Evolutionary conservation across 1,284 basidiomycete genomes (phyloP), one percentile per base, ranked within the genome.

Genomic region (Lentinula novae-zelandiae): DNA sequence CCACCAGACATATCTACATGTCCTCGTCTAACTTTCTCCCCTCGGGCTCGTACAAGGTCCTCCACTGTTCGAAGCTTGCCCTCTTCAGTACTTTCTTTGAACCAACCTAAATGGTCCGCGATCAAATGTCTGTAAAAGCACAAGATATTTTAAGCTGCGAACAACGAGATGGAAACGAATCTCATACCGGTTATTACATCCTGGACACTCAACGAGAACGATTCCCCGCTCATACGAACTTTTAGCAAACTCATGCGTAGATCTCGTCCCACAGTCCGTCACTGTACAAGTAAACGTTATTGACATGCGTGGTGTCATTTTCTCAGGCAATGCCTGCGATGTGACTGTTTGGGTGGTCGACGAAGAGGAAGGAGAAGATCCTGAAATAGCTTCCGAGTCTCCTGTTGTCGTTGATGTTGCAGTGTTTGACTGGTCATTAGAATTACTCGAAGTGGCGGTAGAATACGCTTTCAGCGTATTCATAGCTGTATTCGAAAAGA

Each of bases 81-180:
- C 3, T 86, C 86, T 62, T 87, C 78, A 0, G 89, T 93, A 52
- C 81, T 79, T 42, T 92, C 88, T 65, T 91, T 87, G 78, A 97
- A 97, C 95, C 95, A 97, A 1, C 92, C 93, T 13, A 97, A 74
- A 69, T 97, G 88, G 71, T 97, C 95, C 7, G 95, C 95, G 69
- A 95, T 94, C 17, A 94, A 77, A 74, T 94, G 92, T 51, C 92
- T 92, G 64, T 3, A 58, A 27, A 22, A 8, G n/a, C 27, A 10
- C 6, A 42, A 31, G 20, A 62, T 40, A 54, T 51, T 52, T 31
- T 10, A 50, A 13, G 31, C 13, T 0, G 40, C 51, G 57, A 40
- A 53, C 44, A 27, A 60, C 39, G 58, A 2, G 55, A 56, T 15
- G 4, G n/a, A 46, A 46, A 22, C 44, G 3, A 20, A 22, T 20